Evolutionary conservation across 2,329 filamentous ascomycete species (phyloP).

Genomic region (Trichoderma lentiforme): DNA sequence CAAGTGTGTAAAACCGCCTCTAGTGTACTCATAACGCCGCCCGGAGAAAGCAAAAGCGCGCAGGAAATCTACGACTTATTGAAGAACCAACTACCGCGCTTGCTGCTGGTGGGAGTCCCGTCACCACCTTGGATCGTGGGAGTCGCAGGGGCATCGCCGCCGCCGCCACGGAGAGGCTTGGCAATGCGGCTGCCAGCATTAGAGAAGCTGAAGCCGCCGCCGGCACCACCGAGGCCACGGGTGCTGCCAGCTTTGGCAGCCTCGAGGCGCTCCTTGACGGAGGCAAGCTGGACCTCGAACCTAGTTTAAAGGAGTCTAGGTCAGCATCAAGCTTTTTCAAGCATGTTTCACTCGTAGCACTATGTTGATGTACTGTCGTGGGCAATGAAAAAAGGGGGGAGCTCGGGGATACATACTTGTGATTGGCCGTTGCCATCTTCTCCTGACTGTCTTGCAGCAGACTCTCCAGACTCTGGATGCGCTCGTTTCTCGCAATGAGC

Average conservation of each 20-base stretch:
- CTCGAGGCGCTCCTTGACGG: slow-evolving; percentile 96
- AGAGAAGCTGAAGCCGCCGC: slow-evolving; percentile 69
- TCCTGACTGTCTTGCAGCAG: slow-evolving; percentile 96
- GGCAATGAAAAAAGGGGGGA: neutral
- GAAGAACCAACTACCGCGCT: slow-evolving; percentile 74
- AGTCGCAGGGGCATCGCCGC: slow-evolving; percentile 44
- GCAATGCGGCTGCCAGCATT: slow-evolving; percentile 64
- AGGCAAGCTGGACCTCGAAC: slow-evolving; percentile 94
- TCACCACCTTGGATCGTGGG: slow-evolving; percentile 58
- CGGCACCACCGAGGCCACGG: slow-evolving; percentile 68
- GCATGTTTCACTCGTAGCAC: neutral
- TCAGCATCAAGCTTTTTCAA: slow-evolving; percentile 12
- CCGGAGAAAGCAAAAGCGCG: slow-evolving; percentile 18
- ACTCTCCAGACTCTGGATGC: slow-evolving; percentile 89
- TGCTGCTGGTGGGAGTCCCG: slow-evolving; percentile 54
- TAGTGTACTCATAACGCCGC: slow-evolving; percentile 27
- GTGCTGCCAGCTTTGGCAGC: slow-evolving; percentile 90
- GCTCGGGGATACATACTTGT: slow-evolving; percentile 66
- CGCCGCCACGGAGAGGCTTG: slow-evolving; percentile 64
- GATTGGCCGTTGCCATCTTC: slow-evolving; percentile 94
- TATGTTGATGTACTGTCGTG: slow-evolving; percentile 28
- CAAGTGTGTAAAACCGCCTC: slow-evolving; percentile 11
- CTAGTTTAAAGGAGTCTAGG: slow-evolving; percentile 44
- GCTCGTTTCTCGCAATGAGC: slow-evolving; percentile 92
- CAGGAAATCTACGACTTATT: slow-evolving; percentile 50